Conservation (phyloP, 805 yeast genomes). For the Yamadazyma olivae region DNA sequence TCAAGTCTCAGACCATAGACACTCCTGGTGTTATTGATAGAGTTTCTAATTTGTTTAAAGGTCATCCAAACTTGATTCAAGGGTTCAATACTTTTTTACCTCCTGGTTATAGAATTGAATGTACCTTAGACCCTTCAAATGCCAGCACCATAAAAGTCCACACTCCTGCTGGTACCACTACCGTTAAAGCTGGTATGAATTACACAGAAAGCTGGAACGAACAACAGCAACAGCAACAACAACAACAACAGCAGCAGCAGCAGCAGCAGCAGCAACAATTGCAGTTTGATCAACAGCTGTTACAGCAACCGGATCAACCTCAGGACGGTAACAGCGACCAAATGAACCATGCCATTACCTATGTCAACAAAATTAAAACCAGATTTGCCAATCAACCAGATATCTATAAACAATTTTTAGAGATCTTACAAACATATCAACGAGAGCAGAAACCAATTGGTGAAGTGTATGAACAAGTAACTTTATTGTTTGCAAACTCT, state of each 20-base stretch:
- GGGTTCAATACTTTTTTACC: conserved; percentile 98
- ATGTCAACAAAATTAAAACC: conserved; percentile 94
- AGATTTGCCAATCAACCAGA: conserved; percentile 93
- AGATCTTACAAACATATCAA: conserved; percentile 93
- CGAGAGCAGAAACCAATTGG: conserved; percentile 93
- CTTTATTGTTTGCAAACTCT: conserved; percentile 82
- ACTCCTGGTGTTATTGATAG: conserved; percentile 98
- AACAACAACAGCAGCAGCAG: conserved; percentile 17
- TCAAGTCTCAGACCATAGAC: conserved; percentile 92
- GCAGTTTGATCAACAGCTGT: conserved; percentile 14
- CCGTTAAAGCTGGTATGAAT: conserved; percentile 17
- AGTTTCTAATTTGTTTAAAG: conserved; percentile 85
- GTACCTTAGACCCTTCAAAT: conserved; percentile 84
- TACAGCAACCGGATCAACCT: conserved; percentile 11
- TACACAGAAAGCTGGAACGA: conserved; percentile 43
- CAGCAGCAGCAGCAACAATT: no score
- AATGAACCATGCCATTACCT: conserved; percentile 94
- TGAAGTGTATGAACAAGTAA: conserved; percentile 93
- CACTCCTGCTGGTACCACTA: conserved; percentile 89
- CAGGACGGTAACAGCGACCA: conserved; percentile 70
- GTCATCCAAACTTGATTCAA: conserved; percentile 90
- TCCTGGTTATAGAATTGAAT: conserved; percentile 91
- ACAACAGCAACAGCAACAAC: conserved; percentile 3
- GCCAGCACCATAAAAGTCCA: conserved; percentile 92
- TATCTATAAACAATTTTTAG: conserved; percentile 90